phyloP scores from a whole-genome alignment of 306 rosid species.

The Malus sieversii region DNA sequence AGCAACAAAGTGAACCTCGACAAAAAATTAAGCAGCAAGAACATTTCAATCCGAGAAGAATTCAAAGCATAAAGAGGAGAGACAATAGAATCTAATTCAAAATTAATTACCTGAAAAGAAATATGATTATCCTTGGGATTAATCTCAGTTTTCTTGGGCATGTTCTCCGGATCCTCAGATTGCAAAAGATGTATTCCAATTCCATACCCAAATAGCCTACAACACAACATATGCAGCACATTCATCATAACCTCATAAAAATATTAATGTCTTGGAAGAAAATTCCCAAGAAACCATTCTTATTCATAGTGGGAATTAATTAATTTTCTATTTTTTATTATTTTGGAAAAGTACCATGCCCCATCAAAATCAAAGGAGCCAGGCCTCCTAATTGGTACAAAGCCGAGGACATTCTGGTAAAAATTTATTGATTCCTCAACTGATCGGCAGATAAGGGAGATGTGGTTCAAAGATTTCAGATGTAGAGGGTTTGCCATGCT shows the following conservation, averaged over 20 bases:
- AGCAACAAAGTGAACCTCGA: neutral
- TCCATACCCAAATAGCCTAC: constrained; percentile 77
- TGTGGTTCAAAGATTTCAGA: constrained; percentile 77
- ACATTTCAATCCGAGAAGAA: neutral
- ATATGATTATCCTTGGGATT: constrained; percentile 94
- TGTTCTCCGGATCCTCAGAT: constrained; percentile 42
- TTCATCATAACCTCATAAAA: neutral
- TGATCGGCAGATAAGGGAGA: constrained; percentile 65
- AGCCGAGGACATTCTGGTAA: constrained; percentile 81
- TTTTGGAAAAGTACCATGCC: constrained; percentile 49
- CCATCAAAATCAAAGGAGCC: constrained; percentile 83
- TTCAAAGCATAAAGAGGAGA: neutral
- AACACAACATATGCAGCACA: neutral
- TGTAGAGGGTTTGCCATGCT: constrained; percentile 65
- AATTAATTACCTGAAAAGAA: constrained; percentile 64
- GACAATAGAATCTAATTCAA: neutral
- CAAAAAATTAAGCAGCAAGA: neutral
- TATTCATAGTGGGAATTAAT: neutral
- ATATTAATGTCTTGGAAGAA: neutral
- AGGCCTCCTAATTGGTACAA: constrained; percentile 75
- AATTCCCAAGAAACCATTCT: neutral
- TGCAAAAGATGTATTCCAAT: constrained; percentile 84
- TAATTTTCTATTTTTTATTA: neutral
- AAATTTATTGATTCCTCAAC: constrained; percentile 57
- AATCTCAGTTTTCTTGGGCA: constrained; percentile 52